Evolutionary conservation across 139 green algal genomes (phyloP).

Genomic region (Edaphochlamys debaryana): DNA sequence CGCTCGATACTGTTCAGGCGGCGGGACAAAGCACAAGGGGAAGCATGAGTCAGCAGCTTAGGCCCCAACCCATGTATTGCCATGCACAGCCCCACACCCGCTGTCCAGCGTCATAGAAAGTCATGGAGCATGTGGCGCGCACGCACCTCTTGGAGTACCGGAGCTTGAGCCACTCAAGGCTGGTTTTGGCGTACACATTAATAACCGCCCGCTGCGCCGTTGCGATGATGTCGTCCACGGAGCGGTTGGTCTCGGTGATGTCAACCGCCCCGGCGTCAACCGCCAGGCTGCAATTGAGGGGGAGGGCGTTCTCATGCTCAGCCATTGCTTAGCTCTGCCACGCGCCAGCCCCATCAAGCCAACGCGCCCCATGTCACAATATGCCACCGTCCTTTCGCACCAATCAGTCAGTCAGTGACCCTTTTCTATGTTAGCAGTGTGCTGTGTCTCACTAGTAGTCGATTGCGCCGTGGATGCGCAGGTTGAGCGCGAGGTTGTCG

Average conservation of each 20-base stretch:
- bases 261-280: conserved; percentile 3
- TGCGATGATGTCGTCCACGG: neutral
- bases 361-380: too few relatives aligned
- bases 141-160: conserved; percentile 13
- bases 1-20: neutral
- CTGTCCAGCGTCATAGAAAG: too few relatives aligned
- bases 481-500: conserved; percentile 26
- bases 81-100: too few relatives aligned
- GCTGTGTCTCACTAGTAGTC: conserved; percentile 26
- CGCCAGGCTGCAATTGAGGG: neutral
- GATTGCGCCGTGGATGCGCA: conserved; percentile 6
- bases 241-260: neutral
- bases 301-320: too few relatives aligned
- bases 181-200: neutral
- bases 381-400: too few relatives aligned
- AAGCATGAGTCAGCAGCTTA: too few relatives aligned
- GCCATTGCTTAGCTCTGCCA: neutral
- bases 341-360: too few relatives aligned
- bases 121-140: too few relatives aligned
- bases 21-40: too few relatives aligned
- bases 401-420: too few relatives aligned
- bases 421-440: too few relatives aligned
- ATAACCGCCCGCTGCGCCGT: neutral
- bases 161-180: neutral
- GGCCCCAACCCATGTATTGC: too few relatives aligned